Evolutionary conservation across 371 early-diverging fungal genomes (phyloP).

Genomic region (Mucor plumbeus): DNA sequence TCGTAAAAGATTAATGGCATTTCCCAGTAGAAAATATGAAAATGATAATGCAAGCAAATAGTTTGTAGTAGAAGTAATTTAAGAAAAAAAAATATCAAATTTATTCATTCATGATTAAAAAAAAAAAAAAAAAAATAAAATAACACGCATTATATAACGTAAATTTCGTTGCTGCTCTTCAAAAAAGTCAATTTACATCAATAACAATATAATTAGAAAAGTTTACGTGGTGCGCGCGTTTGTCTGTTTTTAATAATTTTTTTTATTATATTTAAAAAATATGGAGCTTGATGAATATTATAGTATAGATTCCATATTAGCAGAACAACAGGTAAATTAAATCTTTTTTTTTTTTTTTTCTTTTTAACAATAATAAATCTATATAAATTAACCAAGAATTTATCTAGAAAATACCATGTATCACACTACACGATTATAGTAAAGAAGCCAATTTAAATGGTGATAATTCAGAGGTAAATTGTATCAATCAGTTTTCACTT

Average conservation of each 20-base stretch:
- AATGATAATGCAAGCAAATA: background rate
- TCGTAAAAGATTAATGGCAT: background rate
- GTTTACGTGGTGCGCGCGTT: slow-evolving; percentile 3
- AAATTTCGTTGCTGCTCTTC: too few species aligned
- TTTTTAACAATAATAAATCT: background rate
- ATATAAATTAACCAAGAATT: background rate
- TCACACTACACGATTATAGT: slow-evolving; percentile 37
- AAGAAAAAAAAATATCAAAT: background rate
- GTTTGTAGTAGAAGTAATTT: too few species aligned
- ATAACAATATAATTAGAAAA: too few species aligned
- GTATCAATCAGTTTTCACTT: background rate
- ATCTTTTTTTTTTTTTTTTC: too few species aligned
- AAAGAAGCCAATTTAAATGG: slow-evolving; percentile 44
- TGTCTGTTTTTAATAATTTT: background rate
- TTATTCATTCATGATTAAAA: too few species aligned
- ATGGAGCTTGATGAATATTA: slow-evolving; percentile 59
- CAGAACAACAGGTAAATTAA: slow-evolving; percentile 46
- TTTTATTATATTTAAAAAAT: background rate
- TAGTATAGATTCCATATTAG: slow-evolving; percentile 53
- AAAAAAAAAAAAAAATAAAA: too few species aligned
- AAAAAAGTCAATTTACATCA: too few species aligned
- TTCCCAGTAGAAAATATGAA: background rate
- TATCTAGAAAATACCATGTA: slow-evolving; percentile 51
- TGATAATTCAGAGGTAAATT: slow-evolving; percentile 37
- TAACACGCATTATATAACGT: too few species aligned